Conservation (phyloP, 2,329 filamentous ascomycete species). For the Didymella arachidicola region DNA sequence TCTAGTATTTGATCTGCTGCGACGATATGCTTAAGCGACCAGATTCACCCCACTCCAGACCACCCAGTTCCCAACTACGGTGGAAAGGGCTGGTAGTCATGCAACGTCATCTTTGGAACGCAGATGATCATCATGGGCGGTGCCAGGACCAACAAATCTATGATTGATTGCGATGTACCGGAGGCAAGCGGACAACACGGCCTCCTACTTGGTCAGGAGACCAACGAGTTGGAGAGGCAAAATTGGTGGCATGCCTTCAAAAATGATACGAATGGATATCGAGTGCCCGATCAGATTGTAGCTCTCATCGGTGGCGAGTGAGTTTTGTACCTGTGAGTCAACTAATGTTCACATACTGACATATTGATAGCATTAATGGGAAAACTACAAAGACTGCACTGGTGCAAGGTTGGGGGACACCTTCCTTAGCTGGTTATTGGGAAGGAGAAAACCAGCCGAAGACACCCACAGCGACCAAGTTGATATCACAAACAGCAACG, state of each 20-base stretch:
- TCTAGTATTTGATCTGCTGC: no score
- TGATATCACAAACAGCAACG: no score
- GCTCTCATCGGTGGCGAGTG: slow-evolving; percentile 4
- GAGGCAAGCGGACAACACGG: slow-evolving; percentile 62
- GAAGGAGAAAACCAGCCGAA: no score
- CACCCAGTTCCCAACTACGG: slow-evolving; percentile 28
- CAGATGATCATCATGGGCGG: slow-evolving; percentile 70
- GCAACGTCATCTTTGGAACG: slow-evolving; percentile 60
- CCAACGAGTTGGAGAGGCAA: slow-evolving; percentile 22
- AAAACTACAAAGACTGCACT: background rate
- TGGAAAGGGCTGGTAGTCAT: slow-evolving; percentile 57
- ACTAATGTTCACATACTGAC: background rate
- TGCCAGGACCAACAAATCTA: slow-evolving; percentile 45
- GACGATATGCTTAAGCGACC: no score
- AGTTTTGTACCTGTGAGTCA: background rate
- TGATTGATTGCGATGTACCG: slow-evolving; percentile 57
- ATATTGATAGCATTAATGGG: background rate
- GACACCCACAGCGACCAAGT: no score
- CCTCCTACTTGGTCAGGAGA: slow-evolving; percentile 58
- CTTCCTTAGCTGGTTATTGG: no score
- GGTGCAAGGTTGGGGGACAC: background rate
- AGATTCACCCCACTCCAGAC: background rate
- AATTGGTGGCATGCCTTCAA: background rate
- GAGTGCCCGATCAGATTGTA: background rate
- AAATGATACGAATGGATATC: background rate